Conservation (phyloP, 768 basidiomycete genomes). For the Pisolithus orientalis region DNA sequence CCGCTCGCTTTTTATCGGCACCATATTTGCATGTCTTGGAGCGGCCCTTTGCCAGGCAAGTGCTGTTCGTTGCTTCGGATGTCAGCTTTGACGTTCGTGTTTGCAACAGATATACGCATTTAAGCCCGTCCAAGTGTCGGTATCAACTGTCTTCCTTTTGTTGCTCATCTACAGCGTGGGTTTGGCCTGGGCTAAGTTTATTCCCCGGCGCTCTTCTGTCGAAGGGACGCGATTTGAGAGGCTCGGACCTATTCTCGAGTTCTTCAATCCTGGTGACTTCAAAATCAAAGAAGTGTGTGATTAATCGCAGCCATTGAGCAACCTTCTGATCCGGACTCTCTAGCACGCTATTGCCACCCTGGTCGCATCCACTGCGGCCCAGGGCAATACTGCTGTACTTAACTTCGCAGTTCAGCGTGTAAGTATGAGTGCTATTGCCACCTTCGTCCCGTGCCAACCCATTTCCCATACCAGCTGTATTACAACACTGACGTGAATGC, state of each 20-base stretch:
- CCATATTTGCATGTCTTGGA: constrained; percentile 49
- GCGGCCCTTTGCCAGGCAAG: constrained; percentile 53
- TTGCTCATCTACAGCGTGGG: constrained; percentile 50
- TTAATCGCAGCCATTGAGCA: background rate
- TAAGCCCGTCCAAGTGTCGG: constrained; percentile 47
- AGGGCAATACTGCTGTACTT: constrained; percentile 45
- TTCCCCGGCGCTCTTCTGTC: constrained; percentile 38
- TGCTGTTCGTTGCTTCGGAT: background rate
- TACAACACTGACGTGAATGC: constrained; percentile 52
- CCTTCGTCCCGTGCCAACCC: background rate
- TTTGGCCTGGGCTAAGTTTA: constrained; percentile 41
- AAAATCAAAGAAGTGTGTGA: constrained; percentile 48
- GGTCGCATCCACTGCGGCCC: constrained; percentile 51
- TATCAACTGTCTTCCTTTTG: constrained; percentile 53
- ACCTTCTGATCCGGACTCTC: background rate
- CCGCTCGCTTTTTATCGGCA: constrained; percentile 50
- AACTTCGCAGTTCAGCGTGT: constrained; percentile 61
- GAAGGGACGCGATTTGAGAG: constrained; percentile 38
- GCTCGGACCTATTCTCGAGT: constrained; percentile 35
- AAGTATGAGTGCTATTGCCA: constrained; percentile 7
- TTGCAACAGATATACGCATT: constrained; percentile 46
- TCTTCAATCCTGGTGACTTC: constrained; percentile 56
- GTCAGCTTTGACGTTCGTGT: background rate
- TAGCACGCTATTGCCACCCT: constrained; percentile 55
- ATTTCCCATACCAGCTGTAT: constrained; percentile 37